Percentiles rank a stretch among this genome's conserved stretches.
These are phyloP conservation scores for Russula brevipes DNA, from an alignment of 768 basidiomycete species.

Conservation along the genomic window DNA sequence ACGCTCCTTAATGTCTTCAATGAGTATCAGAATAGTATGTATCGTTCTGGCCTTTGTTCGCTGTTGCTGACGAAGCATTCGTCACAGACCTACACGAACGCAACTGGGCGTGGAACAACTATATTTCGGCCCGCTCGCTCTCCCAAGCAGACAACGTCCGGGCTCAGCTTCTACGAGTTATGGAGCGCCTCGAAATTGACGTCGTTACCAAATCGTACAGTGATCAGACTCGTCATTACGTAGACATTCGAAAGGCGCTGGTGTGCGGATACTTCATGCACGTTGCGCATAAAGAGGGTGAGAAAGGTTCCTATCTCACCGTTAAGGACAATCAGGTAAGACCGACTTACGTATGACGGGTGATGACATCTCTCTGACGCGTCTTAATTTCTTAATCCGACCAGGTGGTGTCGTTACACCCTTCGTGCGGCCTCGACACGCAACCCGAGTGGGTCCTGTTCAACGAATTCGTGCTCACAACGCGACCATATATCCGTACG, in stretches of 20 bases:
- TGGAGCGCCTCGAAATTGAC: conserved; percentile 87
- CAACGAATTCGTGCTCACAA: conserved; percentile 94
- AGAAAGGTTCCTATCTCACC: conserved; percentile 81
- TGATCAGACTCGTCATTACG: conserved; percentile 47
- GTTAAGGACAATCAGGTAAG: conserved; percentile 91
- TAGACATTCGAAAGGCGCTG: conserved; percentile 74
- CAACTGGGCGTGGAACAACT: conserved; percentile 90
- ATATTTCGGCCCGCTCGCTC: conserved; percentile 75
- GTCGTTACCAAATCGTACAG: conserved; percentile 61
- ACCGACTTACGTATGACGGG: background rate
- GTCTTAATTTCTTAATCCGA: background rate
- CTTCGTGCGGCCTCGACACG: conserved; percentile 80
- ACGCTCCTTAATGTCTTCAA: conserved; percentile 95
- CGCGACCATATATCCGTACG: conserved; percentile 81
- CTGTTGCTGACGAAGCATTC: background rate
- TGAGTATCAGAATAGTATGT: conserved; percentile 75
- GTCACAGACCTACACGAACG: conserved; percentile 46
- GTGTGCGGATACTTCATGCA: conserved; percentile 99
- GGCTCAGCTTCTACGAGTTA: conserved; percentile 77
- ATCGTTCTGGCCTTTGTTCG: background rate
- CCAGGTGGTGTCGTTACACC: conserved; percentile 71
- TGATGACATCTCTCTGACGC: background rate
- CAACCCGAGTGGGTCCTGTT: conserved; percentile 91
- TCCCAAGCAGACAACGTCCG: conserved; percentile 93
- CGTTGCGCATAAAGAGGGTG: conserved; percentile 90